phyloP scores from a whole-genome alignment of 2,329 filamentous ascomycete genomes.

The Colletotrichum spaethianum region DNA sequence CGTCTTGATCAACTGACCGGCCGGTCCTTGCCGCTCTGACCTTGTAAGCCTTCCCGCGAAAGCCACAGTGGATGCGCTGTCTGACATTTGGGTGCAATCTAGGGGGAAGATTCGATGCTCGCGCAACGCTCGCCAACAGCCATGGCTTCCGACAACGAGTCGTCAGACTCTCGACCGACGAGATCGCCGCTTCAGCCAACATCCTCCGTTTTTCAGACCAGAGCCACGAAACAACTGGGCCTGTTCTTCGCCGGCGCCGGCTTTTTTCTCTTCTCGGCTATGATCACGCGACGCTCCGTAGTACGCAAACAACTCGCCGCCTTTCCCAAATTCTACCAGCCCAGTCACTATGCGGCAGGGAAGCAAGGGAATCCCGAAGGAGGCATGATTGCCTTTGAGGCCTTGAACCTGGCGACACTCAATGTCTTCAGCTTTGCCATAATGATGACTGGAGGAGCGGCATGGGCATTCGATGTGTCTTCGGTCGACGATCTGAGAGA shows the following conservation, averaged over 20 bases:
- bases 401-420: slow-evolving; percentile 87
- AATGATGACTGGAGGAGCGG: slow-evolving; percentile 79
- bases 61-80: slow-evolving; percentile 27
- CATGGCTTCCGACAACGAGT: slow-evolving; percentile 40
- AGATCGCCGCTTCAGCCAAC: slow-evolving; percentile 41
- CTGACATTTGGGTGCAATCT: slow-evolving; percentile 23
- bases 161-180: slow-evolving; percentile 30
- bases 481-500: slow-evolving; percentile 74
- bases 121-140: slow-evolving; percentile 32
- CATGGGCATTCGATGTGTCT: slow-evolving; percentile 85
- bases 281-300: slow-evolving; percentile 81
- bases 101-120: slow-evolving; percentile 37
- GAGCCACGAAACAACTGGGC: slow-evolving; percentile 67
- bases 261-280: slow-evolving; percentile 80
- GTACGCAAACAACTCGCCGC: slow-evolving; percentile 72
- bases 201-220: slow-evolving; percentile 34
- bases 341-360: slow-evolving; percentile 63
- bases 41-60: slow-evolving; percentile 25
- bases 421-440: slow-evolving; percentile 85
- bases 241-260: slow-evolving; percentile 82
- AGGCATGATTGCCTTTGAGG: slow-evolving; percentile 82
- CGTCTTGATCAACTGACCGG: slow-evolving; percentile 26
- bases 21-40: slow-evolving; percentile 15
- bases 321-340: slow-evolving; percentile 80
- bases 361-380: slow-evolving; percentile 69